Percentiles rank a stretch among this genome's conserved stretches.
Conservation (phyloP, 2,329 filamentous ascomycete genomes). For the Xylaria sp. region DNA sequence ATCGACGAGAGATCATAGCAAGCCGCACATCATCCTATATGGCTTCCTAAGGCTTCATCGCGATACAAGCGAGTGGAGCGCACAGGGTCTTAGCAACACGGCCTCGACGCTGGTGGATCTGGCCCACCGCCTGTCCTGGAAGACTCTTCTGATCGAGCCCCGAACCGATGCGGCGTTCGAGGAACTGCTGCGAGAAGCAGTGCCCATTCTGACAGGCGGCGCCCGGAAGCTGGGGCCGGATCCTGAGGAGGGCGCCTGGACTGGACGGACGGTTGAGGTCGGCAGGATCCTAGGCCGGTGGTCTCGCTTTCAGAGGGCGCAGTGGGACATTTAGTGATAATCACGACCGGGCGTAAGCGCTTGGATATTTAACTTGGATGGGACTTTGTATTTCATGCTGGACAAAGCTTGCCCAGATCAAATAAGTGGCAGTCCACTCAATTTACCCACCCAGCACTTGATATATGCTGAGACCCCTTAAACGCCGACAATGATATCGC, state of each 20-base stretch:
- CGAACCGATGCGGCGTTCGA: slow-evolving; percentile 42
- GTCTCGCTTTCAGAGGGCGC: slow-evolving; percentile 64
- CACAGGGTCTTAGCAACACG: slow-evolving; percentile 73
- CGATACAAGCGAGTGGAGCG: slow-evolving; percentile 77
- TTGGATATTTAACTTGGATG: background rate
- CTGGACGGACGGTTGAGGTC: slow-evolving; percentile 67
- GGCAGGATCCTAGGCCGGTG: slow-evolving; percentile 69
- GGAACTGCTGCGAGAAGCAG: slow-evolving; percentile 58
- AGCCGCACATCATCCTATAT: slow-evolving; percentile 68
- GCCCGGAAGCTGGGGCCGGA: slow-evolving; percentile 54
- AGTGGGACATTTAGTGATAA: slow-evolving; percentile 46
- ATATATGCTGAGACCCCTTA: slow-evolving; percentile 31
- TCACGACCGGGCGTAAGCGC: slow-evolving; percentile 27
- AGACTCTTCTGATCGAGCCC: slow-evolving; percentile 61
- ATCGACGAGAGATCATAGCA: slow-evolving; percentile 16
- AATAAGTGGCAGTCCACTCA: background rate
- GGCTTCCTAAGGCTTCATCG: slow-evolving; percentile 73
- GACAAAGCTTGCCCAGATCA: background rate
- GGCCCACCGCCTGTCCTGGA: slow-evolving; percentile 58
- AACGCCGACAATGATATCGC: slow-evolving; percentile 58
- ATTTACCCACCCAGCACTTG: background rate
- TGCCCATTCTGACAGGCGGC: slow-evolving; percentile 71
- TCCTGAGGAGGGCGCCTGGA: slow-evolving; percentile 63
- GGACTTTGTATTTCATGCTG: background rate
- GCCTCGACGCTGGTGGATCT: slow-evolving; percentile 71